These are phyloP conservation scores for Limnanthes douglasii DNA, from an alignment of 345 rosid species.

Conservation along the genomic window DNA sequence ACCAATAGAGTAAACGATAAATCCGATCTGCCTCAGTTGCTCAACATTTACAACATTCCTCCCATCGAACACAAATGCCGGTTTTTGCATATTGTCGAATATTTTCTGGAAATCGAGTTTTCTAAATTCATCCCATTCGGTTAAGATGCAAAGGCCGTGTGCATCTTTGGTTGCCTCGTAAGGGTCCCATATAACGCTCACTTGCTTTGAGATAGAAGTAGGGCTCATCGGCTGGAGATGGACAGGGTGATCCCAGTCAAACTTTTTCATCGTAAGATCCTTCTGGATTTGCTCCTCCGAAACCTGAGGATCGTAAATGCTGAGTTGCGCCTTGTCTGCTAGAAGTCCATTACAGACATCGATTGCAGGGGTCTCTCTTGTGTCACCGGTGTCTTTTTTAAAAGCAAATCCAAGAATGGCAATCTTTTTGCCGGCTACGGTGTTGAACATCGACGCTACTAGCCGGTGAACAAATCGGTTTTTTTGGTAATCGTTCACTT, in stretches of 20 bases:
- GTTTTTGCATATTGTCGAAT: slow-evolving; percentile 62
- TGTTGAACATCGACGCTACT: slow-evolving; percentile 78
- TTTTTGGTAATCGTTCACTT: slow-evolving; percentile 74
- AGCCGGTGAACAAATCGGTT: slow-evolving; percentile 52
- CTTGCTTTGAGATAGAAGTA: slow-evolving; percentile 36
- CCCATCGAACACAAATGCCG: slow-evolving; percentile 69
- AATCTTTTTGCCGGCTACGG: slow-evolving; percentile 58
- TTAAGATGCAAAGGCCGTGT: slow-evolving; percentile 63
- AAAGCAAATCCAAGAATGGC: slow-evolving; percentile 75
- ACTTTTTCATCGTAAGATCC: slow-evolving; percentile 53
- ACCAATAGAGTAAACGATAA: slow-evolving; percentile 48
- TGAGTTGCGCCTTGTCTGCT: slow-evolving; percentile 50
- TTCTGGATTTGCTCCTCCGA: slow-evolving; percentile 59
- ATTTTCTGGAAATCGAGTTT: slow-evolving; percentile 53
- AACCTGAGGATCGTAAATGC: slow-evolving; percentile 77
- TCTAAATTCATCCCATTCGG: slow-evolving; percentile 85
- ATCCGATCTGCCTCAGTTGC: slow-evolving; percentile 61
- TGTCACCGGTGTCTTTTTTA: slow-evolving; percentile 84
- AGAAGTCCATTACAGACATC: slow-evolving; percentile 71
- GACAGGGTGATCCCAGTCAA: slow-evolving; percentile 73
- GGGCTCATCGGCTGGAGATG: slow-evolving; percentile 70
- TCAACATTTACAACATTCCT: slow-evolving; percentile 37
- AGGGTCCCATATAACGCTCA: slow-evolving; percentile 47
- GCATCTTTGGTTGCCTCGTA: slow-evolving; percentile 61
- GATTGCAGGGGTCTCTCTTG: slow-evolving; percentile 72